Conservation (phyloP, 441 rosid genomes). For the Arabidopsis hybrid region DNA sequence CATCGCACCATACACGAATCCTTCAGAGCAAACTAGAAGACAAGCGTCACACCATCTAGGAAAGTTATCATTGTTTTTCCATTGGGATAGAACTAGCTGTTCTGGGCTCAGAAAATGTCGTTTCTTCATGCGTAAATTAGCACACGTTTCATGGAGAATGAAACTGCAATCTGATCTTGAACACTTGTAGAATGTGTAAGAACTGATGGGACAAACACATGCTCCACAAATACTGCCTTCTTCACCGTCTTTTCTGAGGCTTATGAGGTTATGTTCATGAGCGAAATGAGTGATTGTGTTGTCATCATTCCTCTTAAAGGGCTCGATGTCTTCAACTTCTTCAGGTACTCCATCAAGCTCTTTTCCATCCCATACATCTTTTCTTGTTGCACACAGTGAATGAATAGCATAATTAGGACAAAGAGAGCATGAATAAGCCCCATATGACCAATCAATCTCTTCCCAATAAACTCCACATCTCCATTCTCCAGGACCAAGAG, state of each 20-base stretch:
- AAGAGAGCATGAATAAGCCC: background rate
- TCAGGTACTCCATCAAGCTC: slow-evolving; percentile 27
- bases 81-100: no score
- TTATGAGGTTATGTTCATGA: slow-evolving; percentile 22
- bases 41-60: background rate
- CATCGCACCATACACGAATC: slow-evolving; percentile 10
- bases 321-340: background rate
- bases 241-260: background rate
- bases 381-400: background rate
- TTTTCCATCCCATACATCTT: background rate
- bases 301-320: slow-evolving; percentile 13
- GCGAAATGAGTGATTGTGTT: slow-evolving; percentile 33
- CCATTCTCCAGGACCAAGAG: slow-evolving; percentile 28
- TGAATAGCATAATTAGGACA: background rate
- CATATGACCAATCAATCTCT: slow-evolving; percentile 18
- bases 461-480: background rate
- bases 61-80: no score
- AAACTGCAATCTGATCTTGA: background rate
- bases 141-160: slow-evolving; percentile 17
- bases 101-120: background rate
- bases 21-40: background rate
- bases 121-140: slow-evolving; percentile 22
- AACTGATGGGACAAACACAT: background rate
- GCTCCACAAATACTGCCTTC: background rate
- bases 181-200: background rate